Conservation (phyloP, 192 early-diverging fungal genomes). For the Coemansia sp. region DNA sequence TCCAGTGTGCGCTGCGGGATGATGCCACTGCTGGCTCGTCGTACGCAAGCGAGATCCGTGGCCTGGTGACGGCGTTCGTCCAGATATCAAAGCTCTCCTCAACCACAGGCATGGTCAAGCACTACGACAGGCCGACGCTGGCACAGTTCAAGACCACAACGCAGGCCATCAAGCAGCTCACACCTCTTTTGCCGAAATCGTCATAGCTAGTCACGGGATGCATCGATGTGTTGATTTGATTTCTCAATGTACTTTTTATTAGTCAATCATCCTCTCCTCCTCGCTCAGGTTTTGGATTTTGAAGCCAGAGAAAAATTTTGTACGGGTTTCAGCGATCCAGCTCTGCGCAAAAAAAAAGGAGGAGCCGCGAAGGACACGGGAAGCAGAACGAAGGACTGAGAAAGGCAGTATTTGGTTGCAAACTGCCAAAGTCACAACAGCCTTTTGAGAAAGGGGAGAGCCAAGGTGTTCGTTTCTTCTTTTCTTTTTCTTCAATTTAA, state of each 20-base stretch:
- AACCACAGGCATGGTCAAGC: conserved; percentile 41
- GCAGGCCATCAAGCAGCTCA: conserved; percentile 47
- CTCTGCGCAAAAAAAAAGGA: not conserved
- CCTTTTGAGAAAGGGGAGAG: not conserved
- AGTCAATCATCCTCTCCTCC: conserved; percentile 7
- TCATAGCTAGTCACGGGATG: not conserved
- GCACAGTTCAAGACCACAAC: conserved; percentile 52
- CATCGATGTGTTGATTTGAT: not conserved
- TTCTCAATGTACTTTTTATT: not conserved
- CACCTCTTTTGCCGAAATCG: conserved; percentile 17
- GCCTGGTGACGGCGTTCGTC: conserved; percentile 47
- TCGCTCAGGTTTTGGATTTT: not conserved
- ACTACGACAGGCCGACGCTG: conserved; percentile 49
- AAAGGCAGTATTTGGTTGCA: not conserved
- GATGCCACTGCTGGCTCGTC: not conserved
- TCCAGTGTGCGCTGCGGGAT: not conserved
- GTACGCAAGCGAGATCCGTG: conserved; percentile 12
- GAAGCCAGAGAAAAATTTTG: conserved; percentile 16
- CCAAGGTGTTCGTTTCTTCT: not conserved
- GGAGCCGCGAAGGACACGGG: not conserved
- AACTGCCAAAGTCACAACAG: not conserved
- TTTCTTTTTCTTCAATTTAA: conserved; percentile 14
- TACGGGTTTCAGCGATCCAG: not conserved
- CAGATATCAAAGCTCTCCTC: conserved; percentile 48
- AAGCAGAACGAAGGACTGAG: not conserved